These are phyloP conservation scores for Cytospora leucostoma DNA, from an alignment of 2,329 filamentous ascomycete species.

Conservation along the genomic window DNA sequence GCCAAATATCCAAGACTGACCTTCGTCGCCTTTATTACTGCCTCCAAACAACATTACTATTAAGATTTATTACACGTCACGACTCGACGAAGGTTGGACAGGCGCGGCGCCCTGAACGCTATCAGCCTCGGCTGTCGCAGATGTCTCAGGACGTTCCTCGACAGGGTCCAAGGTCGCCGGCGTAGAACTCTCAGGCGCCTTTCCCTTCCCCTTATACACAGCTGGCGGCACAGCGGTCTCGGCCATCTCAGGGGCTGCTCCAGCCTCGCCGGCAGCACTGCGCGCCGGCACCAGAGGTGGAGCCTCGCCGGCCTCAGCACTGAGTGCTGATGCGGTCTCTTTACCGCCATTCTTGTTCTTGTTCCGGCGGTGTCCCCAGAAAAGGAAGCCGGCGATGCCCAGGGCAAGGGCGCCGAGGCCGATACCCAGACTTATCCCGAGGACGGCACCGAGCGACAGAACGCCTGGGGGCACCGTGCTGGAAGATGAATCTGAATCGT, in stretches of 20 bases:
- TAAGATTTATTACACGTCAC: constrained; percentile 1
- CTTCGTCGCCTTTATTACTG: neutral
- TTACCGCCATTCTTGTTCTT: constrained; percentile 8
- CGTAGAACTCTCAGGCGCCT: constrained; percentile 10
- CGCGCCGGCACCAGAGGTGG: neutral
- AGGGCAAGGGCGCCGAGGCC: constrained; percentile 12
- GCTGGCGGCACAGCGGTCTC: constrained; percentile 3
- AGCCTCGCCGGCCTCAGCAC: constrained; percentile 7
- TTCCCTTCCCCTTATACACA: constrained; percentile 4
- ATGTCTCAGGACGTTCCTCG: neutral
- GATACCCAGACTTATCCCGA: constrained; percentile 21
- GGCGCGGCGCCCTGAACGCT: neutral
- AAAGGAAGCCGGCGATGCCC: constrained; percentile 12
- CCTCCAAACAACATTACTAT: constrained; percentile 1
- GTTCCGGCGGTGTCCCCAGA: constrained; percentile 23
- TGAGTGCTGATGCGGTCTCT: constrained; percentile 4
- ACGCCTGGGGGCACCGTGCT: neutral
- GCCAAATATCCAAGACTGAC: neutral
- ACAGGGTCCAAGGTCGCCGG: constrained; percentile 1
- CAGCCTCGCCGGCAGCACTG: neutral
- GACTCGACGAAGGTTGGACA: neutral
- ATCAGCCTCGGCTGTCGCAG: neutral
- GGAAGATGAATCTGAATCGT: neutral
- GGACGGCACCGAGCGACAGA: constrained; percentile 20
- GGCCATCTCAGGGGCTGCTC: constrained; percentile 14